Percentiles rank a stretch among this genome's conserved stretches.
phyloP scores from a whole-genome alignment of 306 rosid species.

The Mimosa pudica region DNA sequence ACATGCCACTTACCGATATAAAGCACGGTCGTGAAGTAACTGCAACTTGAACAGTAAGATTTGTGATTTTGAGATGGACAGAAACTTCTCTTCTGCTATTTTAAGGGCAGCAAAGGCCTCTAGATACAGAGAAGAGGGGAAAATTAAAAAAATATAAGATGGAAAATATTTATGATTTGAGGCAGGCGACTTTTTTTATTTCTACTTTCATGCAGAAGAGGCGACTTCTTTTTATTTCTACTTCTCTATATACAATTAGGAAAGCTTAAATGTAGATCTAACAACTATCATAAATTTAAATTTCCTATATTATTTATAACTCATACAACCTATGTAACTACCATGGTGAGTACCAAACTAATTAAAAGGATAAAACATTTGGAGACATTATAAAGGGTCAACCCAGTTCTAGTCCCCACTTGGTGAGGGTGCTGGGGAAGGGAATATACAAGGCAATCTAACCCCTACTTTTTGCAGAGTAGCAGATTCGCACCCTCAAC shows the following conservation, averaged over 20 bases:
- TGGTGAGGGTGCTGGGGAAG: no score
- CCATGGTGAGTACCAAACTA: slow-evolving; percentile 14
- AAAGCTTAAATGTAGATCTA: slow-evolving; percentile 19
- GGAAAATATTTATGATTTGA: slow-evolving; percentile 14
- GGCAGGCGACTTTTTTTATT: slow-evolving; percentile 9
- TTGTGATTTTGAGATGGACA: slow-evolving; percentile 79
- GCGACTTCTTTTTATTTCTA: background rate
- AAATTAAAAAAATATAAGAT: slow-evolving; percentile 26
- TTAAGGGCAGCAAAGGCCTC: slow-evolving; percentile 88
- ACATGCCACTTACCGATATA: slow-evolving; percentile 62
- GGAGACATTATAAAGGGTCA: background rate
- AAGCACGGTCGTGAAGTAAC: slow-evolving; percentile 87
- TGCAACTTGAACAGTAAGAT: slow-evolving; percentile 80
- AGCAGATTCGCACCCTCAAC: no score
- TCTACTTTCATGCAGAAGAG: background rate
- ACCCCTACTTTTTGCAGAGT: no score
- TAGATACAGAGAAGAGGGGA: slow-evolving; percentile 42
- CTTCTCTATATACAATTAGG: slow-evolving; percentile 18
- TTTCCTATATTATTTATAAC: slow-evolving; percentile 9
- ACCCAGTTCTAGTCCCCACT: no score
- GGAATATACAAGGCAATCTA: no score
- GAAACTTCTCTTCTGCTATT: slow-evolving; percentile 86
- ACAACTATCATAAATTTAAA: background rate
- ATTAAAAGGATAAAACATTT: slow-evolving; percentile 10
- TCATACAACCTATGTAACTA: slow-evolving; percentile 21